Base-by-base conservation (phyloP, 2,329 filamentous ascomycete genomes). In the Fusarium graminum region DNA sequence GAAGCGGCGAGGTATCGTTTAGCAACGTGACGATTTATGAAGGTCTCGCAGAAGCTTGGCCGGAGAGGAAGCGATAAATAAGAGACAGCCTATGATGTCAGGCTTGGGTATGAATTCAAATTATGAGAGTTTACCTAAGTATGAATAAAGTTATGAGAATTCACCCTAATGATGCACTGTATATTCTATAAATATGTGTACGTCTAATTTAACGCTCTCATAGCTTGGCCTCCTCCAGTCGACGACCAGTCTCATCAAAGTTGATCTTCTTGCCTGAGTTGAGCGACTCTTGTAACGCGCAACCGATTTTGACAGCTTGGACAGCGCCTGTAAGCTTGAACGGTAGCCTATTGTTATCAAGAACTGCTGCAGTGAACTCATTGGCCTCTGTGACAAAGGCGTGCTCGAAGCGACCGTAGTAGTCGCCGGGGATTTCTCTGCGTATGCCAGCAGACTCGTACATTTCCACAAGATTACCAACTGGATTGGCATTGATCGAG, bases 331-430 rank as follows among this genome's bases (percentile, higher is more conserved):
- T 75, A 41, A 90, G 74, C 76, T 85, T 84, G 67, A 90, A 81
- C 1, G 88, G 87, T 54, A 88, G 74, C 32, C 79, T 76, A 39
- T 76, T 85, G 68, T 85, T 78, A 62, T 90, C 86, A 52, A 90
- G 76, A 58, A 86, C 85, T 14, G 80, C 80, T 17, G 82, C 83
- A 3, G 86, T 87, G 69, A 90, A 90, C 75, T 90, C 87, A 54
- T 88, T 86, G 8, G 85, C 83, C 76, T 91, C 88, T 14, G 79
- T 84, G 17, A 89, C 84, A 72, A 90, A 90, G 0, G 88, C 88
- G 38, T 86, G 75, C 68, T 86, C 82, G 70, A 91, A 90, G 1
- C 88, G 80, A 32, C 85, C 88, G 67, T 88, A 90, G 75, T 89
- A 90, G 67, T 87, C 81, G 39, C 80, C 78, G 2, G 87, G 86